A percentile compares a stretch with the other conserved stretches of the same genome.
Conservation (phyloP, 176 grass and related monocot species). For the Rhipidocladum racemiflorum region DNA sequence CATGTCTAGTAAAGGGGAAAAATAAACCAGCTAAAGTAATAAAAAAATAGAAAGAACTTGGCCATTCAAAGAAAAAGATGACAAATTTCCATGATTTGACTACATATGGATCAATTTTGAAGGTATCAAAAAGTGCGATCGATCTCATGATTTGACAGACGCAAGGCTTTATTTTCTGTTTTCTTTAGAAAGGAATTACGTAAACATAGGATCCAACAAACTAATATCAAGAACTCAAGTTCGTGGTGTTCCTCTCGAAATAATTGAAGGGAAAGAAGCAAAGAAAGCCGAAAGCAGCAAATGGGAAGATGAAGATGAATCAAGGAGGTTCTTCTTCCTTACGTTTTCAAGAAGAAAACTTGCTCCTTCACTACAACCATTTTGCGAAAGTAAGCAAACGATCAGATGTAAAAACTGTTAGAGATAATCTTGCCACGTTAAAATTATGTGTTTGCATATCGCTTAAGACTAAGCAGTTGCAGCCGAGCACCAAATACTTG, state of each 20-base stretch:
- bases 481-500: too few relatives aligned
- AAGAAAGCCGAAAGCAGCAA: neutral
- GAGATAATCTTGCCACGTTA: too few relatives aligned
- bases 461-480: too few relatives aligned
- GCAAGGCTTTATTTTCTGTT: neutral
- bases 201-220: slow-evolving; percentile 22
- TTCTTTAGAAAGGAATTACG: slow-evolving; percentile 5
- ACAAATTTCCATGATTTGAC: slow-evolving; percentile 14
- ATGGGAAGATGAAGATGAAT: neutral
- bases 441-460: too few relatives aligned
- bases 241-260: neutral
- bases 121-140: neutral
- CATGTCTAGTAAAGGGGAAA: neutral
- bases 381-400: neutral
- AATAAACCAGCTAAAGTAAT: neutral
- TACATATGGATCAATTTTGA: neutral
- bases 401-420: slow-evolving; percentile 20
- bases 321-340: neutral
- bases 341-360: neutral
- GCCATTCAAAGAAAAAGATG: slow-evolving; percentile 6
- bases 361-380: neutral
- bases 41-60: neutral
- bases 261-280: neutral
- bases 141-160: slow-evolving; percentile 25
- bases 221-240: neutral